Conservation (phyloP, 768 basidiomycete genomes). For the Hortiboletus flavorubellus region DNA sequence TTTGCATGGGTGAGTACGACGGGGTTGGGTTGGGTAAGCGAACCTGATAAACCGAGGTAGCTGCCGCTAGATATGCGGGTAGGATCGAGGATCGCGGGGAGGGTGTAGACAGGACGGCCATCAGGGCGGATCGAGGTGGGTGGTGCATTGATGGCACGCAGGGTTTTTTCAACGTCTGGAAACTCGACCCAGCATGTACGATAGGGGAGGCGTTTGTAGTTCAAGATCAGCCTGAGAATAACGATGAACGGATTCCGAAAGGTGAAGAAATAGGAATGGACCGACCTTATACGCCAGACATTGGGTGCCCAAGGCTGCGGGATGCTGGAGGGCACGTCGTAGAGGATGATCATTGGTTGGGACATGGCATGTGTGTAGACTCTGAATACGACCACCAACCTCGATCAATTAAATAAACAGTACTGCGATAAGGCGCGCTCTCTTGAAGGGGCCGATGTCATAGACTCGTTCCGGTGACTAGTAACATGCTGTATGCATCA, state of each 20-base stretch:
- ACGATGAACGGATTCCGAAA: neutral
- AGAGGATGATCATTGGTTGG: conserved; percentile 56
- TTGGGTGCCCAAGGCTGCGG: conserved; percentile 76
- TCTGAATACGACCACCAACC: neutral
- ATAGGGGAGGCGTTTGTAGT: conserved; percentile 70
- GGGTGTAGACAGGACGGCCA: conserved; percentile 60
- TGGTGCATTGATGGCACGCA: conserved; percentile 57
- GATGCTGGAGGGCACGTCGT: conserved; percentile 59
- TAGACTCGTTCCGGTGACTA: neutral
- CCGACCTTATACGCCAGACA: conserved; percentile 67
- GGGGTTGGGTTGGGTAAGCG: conserved; percentile 40
- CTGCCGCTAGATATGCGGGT: conserved; percentile 11
- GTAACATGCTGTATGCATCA: conserved; percentile 12
- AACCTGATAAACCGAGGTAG: neutral
- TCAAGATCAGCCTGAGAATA: conserved; percentile 61
- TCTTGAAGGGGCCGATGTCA: neutral
- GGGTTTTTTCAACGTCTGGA: conserved; percentile 59
- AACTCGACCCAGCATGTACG: conserved; percentile 70
- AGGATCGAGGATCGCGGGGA: conserved; percentile 68
- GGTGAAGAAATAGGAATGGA: neutral
- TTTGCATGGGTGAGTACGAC: conserved; percentile 57
- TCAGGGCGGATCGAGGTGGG: conserved; percentile 53
- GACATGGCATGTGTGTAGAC: conserved; percentile 30
- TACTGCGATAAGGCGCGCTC: neutral
- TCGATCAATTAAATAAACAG: conserved; percentile 18